Percentiles rank a stretch among this genome's conserved stretches.
These are phyloP conservation scores for Babesia bovis DNA, from an alignment of 169 alveolate genomes.

Conservation along the genomic window DNA sequence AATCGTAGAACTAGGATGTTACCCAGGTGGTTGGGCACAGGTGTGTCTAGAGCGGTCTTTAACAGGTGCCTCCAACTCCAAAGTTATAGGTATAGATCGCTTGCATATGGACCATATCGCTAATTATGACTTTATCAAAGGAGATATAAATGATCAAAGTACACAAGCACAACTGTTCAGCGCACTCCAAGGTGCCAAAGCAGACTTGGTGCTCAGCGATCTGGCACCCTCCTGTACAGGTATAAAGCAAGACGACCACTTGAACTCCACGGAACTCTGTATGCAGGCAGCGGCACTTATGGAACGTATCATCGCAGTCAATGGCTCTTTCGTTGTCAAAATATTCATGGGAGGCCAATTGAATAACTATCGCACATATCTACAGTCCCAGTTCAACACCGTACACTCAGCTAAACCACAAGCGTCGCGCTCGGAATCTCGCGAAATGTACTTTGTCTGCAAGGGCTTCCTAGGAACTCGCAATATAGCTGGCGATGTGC, in stretches of 20 bases:
- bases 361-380: conserved; percentile 69
- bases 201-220: conserved; percentile 75
- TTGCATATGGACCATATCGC: conserved; percentile 71
- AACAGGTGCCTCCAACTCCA: conserved; percentile 54
- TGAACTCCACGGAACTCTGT: conserved; percentile 77
- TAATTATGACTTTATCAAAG: conserved; percentile 71
- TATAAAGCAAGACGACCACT: conserved; percentile 76
- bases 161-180: conserved; percentile 61
- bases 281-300: conserved; percentile 73
- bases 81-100: conserved; percentile 60
- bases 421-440: conserved; percentile 74
- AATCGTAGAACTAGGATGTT: conserved; percentile 77
- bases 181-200: conserved; percentile 62
- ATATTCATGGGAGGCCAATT: conserved; percentile 79
- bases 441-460: conserved; percentile 79
- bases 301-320: conserved; percentile 74
- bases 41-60: conserved; percentile 73
- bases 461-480: conserved; percentile 71
- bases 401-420: conserved; percentile 76
- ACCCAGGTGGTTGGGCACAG: conserved; percentile 83
- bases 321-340: conserved; percentile 78
- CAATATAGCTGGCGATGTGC: conserved; percentile 72
- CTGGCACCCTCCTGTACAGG: conserved; percentile 78
- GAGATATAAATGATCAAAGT: conserved; percentile 73
- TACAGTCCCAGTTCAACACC: conserved; percentile 66